These are phyloP conservation scores for Austropuccinia psidii DNA, from an alignment of 1,284 basidiomycete genomes.

Conservation along the genomic window DNA sequence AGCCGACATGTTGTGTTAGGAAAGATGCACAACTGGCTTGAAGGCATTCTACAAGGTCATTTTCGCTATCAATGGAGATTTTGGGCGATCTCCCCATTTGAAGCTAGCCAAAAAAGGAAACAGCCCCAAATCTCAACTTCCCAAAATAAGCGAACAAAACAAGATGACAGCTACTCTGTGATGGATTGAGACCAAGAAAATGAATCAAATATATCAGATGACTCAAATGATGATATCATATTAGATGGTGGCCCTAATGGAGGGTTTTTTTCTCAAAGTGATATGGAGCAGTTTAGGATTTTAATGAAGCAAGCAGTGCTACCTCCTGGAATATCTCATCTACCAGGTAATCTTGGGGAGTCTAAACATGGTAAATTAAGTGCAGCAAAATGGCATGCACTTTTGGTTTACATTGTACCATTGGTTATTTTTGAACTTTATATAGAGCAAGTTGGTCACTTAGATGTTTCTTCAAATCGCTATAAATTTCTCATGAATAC, in stretches of 20 bases:
- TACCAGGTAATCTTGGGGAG: slow-evolving; percentile 14
- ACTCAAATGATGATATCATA: slow-evolving; percentile 1
- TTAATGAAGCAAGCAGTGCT: background rate
- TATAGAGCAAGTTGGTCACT: background rate
- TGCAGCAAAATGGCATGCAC: slow-evolving; percentile 20
- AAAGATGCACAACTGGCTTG: slow-evolving; percentile 18
- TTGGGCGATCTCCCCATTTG: background rate
- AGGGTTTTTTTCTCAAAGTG: background rate
- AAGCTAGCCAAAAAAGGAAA: background rate
- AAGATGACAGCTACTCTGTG: background rate
- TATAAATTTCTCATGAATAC: slow-evolving; percentile 5
- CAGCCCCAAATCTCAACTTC: background rate
- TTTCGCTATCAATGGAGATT: slow-evolving; percentile 1
- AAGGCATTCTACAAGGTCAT: slow-evolving; percentile 6
- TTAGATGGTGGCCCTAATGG: background rate
- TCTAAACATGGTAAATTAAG: slow-evolving; percentile 7
- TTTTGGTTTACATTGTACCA: slow-evolving; percentile 19
- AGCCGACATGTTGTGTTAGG: background rate
- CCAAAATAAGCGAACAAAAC: background rate
- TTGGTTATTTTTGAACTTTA: slow-evolving; percentile 18
- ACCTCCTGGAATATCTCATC: background rate
- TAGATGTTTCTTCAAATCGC: background rate
- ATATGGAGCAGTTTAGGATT: background rate
- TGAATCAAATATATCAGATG: background rate
- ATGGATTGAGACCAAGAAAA: background rate